Conservation (phyloP, 768 basidiomycete genomes). For the Suillus luteus region DNA sequence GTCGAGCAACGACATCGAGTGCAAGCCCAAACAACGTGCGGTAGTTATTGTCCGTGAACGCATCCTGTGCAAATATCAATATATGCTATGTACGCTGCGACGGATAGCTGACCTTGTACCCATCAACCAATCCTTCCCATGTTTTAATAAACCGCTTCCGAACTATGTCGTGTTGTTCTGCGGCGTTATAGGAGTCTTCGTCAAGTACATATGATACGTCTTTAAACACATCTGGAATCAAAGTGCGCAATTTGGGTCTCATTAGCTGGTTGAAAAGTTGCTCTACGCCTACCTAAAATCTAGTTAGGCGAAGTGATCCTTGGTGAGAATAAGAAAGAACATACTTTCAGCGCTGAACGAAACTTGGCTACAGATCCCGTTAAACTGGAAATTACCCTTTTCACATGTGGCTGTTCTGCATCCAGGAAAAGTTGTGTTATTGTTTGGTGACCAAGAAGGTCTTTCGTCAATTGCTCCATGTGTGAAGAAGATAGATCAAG, state of each 20-base stretch:
- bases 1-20: conserved; percentile 86
- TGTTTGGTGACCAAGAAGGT: conserved; percentile 53
- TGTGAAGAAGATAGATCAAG: conserved; percentile 91
- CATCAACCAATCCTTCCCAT: conserved; percentile 86
- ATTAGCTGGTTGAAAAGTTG: conserved; percentile 95
- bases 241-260: conserved; percentile 80
- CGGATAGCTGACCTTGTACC: conserved; percentile 68
- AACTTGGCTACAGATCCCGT: conserved; percentile 62
- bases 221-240: conserved; percentile 87
- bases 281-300: conserved; percentile 74
- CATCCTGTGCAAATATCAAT: conserved; percentile 53
- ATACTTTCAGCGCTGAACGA: conserved; percentile 71
- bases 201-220: conserved; percentile 88
- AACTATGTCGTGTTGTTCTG: conserved; percentile 85
- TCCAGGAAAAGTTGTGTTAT: conserved; percentile 71
- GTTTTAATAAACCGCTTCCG: conserved; percentile 87
- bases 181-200: conserved; percentile 80
- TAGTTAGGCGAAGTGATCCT: conserved; percentile 11
- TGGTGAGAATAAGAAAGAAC: conserved; percentile 17
- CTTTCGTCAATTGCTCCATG: conserved; percentile 77
- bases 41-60: conserved; percentile 87
- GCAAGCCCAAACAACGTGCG: conserved; percentile 82
- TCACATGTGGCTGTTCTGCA: conserved; percentile 53
- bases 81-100: neutral
- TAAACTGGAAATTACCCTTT: conserved; percentile 49